Percentiles rank a stretch among this genome's conserved stretches.
Evolutionary conservation across 1,284 basidiomycete genomes (phyloP).

Genomic region (Melampsora occidentalis): DNA sequence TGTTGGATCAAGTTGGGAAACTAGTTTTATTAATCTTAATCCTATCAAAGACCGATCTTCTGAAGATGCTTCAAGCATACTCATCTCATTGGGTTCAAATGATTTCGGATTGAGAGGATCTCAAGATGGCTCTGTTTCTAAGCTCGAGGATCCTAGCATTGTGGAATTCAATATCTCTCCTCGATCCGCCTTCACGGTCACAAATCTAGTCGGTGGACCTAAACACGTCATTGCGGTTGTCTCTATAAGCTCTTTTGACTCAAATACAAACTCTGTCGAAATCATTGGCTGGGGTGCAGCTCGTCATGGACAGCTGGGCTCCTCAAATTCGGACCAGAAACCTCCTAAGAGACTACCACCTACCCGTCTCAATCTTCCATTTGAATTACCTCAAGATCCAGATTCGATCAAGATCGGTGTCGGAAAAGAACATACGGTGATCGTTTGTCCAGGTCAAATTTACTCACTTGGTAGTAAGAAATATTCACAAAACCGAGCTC

Average conservation of each 20-base stretch:
- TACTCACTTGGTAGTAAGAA: constrained; percentile 11
- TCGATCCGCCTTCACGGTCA: not conserved
- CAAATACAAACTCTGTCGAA: not conserved
- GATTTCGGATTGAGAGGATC: constrained; percentile 26
- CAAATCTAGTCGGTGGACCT: not conserved
- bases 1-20: constrained; percentile 26
- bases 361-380: not conserved
- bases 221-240: constrained; percentile 28
- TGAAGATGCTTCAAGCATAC: not conserved
- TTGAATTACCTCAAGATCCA: not conserved
- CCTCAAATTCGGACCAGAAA: not conserved
- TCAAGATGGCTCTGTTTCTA: not conserved
- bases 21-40: constrained; percentile 26
- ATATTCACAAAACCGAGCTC: not conserved
- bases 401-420: constrained; percentile 11
- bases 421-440: constrained; percentile 30
- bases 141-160: not conserved
- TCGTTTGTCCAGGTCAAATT: constrained; percentile 14
- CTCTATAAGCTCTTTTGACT: not conserved
- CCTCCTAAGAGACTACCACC: not conserved
- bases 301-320: constrained; percentile 25
- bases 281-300: constrained; percentile 32
- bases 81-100: constrained; percentile 28
- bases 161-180: not conserved
- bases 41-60: not conserved